Percentiles rank a stretch among this genome's conserved stretches.
These are phyloP conservation scores for Coemansia sp. DNA, from an alignment of 192 early-diverging fungal species.

Conservation along the genomic window DNA sequence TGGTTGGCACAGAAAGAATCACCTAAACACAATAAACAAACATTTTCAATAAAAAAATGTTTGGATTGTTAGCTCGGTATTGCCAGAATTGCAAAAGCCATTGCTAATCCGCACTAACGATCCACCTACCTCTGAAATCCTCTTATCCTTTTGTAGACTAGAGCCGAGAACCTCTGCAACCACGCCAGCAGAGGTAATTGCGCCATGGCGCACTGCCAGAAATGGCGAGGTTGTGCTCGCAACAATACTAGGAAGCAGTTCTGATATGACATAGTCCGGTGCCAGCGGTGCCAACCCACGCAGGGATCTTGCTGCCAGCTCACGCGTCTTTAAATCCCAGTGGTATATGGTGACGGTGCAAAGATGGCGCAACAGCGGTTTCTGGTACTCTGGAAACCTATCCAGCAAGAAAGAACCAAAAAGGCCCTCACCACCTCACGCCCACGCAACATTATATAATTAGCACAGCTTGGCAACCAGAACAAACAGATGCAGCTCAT, in stretches of 20 bases:
- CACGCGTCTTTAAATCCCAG: constrained; percentile 85
- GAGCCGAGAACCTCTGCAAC: constrained; percentile 36
- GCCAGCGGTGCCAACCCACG: constrained; percentile 63
- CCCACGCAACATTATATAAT: neutral
- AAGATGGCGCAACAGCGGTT: constrained; percentile 72
- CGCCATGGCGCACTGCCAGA: constrained; percentile 55
- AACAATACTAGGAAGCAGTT: constrained; percentile 61
- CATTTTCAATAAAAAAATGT: neutral
- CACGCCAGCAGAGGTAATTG: constrained; percentile 35
- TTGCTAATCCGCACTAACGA: neutral
- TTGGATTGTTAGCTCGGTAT: too few relatives aligned
- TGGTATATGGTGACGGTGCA: constrained; percentile 67
- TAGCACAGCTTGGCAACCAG: neutral
- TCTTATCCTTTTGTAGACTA: constrained; percentile 9
- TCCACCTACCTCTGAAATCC: constrained; percentile 22
- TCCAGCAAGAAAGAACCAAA: neutral
- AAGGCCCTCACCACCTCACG: neutral
- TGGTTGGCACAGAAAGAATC: constrained; percentile 22
- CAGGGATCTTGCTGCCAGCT: constrained; percentile 74
- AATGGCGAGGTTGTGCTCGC: constrained; percentile 36
- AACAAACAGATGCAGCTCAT: neutral
- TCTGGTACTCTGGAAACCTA: constrained; percentile 71
- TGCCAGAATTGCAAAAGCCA: neutral
- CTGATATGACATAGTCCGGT: constrained; percentile 55
- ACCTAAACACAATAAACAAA: constrained; percentile 12